Evolutionary conservation across 352 stramenopile genomes (phyloP).

Genomic region (Phytophthora multivora): DNA sequence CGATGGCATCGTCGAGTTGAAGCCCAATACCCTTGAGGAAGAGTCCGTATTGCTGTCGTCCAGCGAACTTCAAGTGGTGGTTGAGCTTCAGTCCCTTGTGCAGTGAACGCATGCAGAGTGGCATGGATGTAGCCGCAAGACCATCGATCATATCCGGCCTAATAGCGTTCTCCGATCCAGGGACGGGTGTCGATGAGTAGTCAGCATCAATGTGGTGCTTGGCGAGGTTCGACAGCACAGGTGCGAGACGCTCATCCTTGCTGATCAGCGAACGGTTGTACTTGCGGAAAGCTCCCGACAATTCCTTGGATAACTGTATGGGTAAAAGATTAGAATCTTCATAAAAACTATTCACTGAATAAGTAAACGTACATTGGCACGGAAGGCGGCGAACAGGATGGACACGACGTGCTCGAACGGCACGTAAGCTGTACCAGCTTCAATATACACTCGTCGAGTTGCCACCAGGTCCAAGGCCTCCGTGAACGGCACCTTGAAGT

Average conservation of each 20-base stretch:
- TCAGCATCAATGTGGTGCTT: slow-evolving; percentile 96
- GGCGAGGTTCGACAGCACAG: slow-evolving; percentile 95
- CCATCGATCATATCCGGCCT: slow-evolving; percentile 92
- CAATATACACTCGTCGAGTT: slow-evolving; percentile 93
- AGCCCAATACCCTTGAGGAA: slow-evolving; percentile 99
- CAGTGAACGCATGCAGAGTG: slow-evolving; percentile 97
- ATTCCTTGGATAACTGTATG: slow-evolving; percentile 86
- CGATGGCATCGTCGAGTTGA: slow-evolving; percentile 95
- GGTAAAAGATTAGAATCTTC: background rate
- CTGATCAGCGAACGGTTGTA: slow-evolving; percentile 91
- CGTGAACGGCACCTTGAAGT: slow-evolving; percentile 98
- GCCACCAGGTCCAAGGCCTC: slow-evolving; percentile 94
- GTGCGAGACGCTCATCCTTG: slow-evolving; percentile 92
- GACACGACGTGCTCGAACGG: slow-evolving; percentile 94
- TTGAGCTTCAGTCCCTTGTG: slow-evolving; percentile 94
- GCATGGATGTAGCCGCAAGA: slow-evolving; percentile 93
- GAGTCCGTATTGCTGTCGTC: slow-evolving; percentile 97
- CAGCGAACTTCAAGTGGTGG: slow-evolving; percentile 97
- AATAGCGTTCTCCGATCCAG: slow-evolving; percentile 66
- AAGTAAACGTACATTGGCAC: slow-evolving; percentile 64
- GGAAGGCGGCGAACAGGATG: slow-evolving; percentile 94
- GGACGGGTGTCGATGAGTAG: slow-evolving; percentile 60
- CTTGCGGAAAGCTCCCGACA: slow-evolving; percentile 89
- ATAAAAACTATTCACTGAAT: too few species aligned
- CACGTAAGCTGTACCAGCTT: slow-evolving; percentile 95